phyloP scores from a whole-genome alignment of 1,139 yeast genomes.

The Oligophagozyma castellii region DNA sequence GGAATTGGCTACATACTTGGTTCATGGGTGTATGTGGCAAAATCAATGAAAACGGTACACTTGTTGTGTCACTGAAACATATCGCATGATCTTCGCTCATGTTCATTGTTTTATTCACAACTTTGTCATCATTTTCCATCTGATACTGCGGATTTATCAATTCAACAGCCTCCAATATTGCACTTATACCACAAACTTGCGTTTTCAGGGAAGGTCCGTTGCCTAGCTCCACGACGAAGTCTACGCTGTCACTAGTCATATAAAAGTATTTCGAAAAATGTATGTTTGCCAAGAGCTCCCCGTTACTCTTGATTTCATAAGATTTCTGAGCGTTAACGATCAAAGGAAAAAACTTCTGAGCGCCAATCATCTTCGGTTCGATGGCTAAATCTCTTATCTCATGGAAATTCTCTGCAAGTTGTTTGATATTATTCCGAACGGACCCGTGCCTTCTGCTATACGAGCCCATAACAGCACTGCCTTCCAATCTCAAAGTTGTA shows the following conservation, averaged over 20 bases:
- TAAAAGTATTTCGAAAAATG: constrained; percentile 31
- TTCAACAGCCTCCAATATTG: constrained; percentile 24
- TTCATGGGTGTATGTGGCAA: constrained; percentile 23
- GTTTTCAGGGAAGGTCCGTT: constrained; percentile 3
- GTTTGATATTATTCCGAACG: constrained; percentile 2
- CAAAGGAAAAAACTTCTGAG: constrained; percentile 14
- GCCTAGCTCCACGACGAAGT: constrained; percentile 25
- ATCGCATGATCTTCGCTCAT: constrained; percentile 22
- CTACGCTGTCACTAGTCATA: constrained; percentile 37
- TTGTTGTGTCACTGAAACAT: constrained; percentile 16
- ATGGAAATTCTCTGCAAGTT: constrained; percentile 1
- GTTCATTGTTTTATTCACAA: constrained; percentile 9
- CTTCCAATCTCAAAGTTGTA: neutral
- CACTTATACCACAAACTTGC: constrained; percentile 22
- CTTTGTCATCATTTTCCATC: constrained; percentile 7
- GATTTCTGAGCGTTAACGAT: constrained; percentile 22
- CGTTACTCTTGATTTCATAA: constrained; percentile 25
- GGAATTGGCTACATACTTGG: constrained; percentile 26
- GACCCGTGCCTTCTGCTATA: constrained; percentile 3
- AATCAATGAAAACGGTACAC: constrained; percentile 20
- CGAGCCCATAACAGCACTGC: constrained; percentile 1
- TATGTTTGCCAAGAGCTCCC: constrained; percentile 22
- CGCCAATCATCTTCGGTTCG: constrained; percentile 1
- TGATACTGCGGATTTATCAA: constrained; percentile 20
- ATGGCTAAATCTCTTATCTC: constrained; percentile 1